Evolutionary conservation across 495 filamentous ascomycete genomes (phyloP).

Genomic region (Acidiella bohemica): DNA sequence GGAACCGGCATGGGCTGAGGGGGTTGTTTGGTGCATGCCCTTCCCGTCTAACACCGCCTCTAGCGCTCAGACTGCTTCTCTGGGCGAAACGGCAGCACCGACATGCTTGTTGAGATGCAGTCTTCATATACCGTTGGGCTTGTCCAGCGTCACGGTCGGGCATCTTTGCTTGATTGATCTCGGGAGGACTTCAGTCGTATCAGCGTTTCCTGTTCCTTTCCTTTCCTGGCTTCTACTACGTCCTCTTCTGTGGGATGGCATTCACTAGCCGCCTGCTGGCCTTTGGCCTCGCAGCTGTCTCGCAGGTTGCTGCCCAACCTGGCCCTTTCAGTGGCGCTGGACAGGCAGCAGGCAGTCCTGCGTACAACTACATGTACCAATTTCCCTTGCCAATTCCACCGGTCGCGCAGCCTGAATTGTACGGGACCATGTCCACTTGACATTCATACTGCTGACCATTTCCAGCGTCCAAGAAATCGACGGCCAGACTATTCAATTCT

Average conservation of each 20-base stretch:
- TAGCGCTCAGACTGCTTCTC: no score
- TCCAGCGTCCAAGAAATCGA: conserved; percentile 20
- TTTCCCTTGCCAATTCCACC: conserved; percentile 37
- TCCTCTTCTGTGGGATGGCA: not conserved
- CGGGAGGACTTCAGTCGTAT: no score
- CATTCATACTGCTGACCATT: conserved; percentile 2
- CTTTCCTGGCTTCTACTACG: not conserved
- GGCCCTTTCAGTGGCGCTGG: conserved; percentile 6
- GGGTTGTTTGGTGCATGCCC: no score
- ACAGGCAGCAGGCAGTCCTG: conserved; percentile 19
- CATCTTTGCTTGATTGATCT: no score
- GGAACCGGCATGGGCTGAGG: no score
- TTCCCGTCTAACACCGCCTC: no score
- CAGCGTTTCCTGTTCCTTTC: no score
- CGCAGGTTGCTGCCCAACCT: conserved; percentile 1
- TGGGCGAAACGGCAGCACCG: no score
- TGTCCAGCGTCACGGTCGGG: no score
- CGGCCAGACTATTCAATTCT: conserved; percentile 30
- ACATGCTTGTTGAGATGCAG: no score
- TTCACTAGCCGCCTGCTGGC: conserved; percentile 1
- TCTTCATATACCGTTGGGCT: no score
- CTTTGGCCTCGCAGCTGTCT: conserved; percentile 3
- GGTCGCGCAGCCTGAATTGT: conserved; percentile 32
- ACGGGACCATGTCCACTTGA: conserved; percentile 7
- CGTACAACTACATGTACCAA: conserved; percentile 36